Evolutionary conservation across 495 filamentous ascomycete genomes (phyloP), one percentile per base, ranked within the genome.

Genomic region (Annulohypoxylon maeteangense): DNA sequence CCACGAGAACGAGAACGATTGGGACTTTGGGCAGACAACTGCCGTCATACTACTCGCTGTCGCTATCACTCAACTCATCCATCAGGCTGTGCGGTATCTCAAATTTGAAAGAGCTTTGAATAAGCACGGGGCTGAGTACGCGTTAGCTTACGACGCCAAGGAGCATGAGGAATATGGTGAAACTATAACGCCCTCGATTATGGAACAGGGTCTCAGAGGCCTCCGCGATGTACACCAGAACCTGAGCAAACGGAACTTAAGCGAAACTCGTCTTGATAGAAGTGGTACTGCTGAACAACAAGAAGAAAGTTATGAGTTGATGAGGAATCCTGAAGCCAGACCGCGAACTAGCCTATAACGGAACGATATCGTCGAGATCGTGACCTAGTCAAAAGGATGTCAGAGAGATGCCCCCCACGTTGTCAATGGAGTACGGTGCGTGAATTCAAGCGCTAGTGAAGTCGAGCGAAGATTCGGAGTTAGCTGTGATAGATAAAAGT

Each of bases 1-100:
- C 16, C 71, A 76, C 20, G 75, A 70, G 22, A 54, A 67, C 20
- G 79, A 81, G 70, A 78, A 79, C 61, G 62, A 63, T 0, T 80
- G 79, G 78, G 78, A 81, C 48, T 80, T 81, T 54, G 79, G 79
- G 1, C 79, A 81, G 70, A 81, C 79, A 3, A 80, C 77, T 12
- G 78, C 78, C 2, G 74, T 72, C 7, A 36, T 81, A 14, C 64
- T 81, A 23, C 74, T 81, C 10, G 73, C 25, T 0, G 54, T 78
- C 64, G 71, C 79, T 7, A n/a, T 78, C 22, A 34, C 65, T 0
- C 73, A 81, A 47, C 62, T 78, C 4, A 4, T 77, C 4, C 40
- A 51, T 7, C 77, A 80, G 40, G 67, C 60, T 29, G 62, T 71
- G n/a, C 65, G 70, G 59, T 80, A 76, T 47, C 34, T 72, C n/a